Conservation (phyloP, 352 stramenopile genomes). For the Pythium dissotocum region DNA sequence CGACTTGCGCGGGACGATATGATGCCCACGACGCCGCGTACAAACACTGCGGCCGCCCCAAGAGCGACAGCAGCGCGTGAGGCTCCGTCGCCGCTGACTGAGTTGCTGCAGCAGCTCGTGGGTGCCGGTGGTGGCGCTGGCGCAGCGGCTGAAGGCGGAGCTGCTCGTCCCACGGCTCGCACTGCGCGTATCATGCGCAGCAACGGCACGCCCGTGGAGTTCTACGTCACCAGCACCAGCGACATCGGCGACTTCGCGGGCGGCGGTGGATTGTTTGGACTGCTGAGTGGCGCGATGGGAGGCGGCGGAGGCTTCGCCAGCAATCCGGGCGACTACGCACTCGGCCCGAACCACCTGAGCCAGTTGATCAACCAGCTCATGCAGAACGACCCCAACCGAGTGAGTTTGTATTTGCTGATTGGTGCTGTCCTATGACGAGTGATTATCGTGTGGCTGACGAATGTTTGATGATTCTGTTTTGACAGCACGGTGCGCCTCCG, state of each 20-base stretch:
- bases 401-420: constrained; percentile 29
- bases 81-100: constrained; percentile 14
- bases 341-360: constrained; percentile 68
- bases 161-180: constrained; percentile 18
- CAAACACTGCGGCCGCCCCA: background rate
- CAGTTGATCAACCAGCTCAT: constrained; percentile 89
- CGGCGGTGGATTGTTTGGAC: constrained; percentile 28
- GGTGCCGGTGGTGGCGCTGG: background rate
- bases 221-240: constrained; percentile 67
- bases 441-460: background rate
- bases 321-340: constrained; percentile 81
- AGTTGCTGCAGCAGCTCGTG: constrained; percentile 34
- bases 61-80: background rate
- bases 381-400: constrained; percentile 86
- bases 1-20: background rate
- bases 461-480: constrained; percentile 2
- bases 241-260: constrained; percentile 35
- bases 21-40: constrained; percentile 2
- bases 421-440: background rate
- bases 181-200: constrained; percentile 61
- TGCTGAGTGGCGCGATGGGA: constrained; percentile 66
- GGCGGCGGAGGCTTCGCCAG: constrained; percentile 43
- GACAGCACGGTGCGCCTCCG: constrained; percentile 76
- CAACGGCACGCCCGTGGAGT: constrained; percentile 69
- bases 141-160: constrained; percentile 4